A percentile compares a stretch with the other conserved stretches of the same genome.
Evolutionary conservation across 768 basidiomycete genomes (phyloP).

Genomic region (Macrolepiota dolichaula): DNA sequence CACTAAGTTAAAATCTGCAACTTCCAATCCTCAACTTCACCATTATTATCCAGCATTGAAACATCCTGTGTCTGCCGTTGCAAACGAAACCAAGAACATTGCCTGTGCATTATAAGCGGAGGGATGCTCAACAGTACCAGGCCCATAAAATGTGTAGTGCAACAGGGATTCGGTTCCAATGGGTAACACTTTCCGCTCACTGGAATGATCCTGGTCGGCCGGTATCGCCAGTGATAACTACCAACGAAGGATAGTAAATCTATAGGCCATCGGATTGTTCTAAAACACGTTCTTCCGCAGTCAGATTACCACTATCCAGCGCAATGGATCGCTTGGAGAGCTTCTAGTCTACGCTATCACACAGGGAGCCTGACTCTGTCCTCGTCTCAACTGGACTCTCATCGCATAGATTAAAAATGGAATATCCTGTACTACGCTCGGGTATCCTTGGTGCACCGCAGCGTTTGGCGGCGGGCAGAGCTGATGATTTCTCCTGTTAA

Average conservation of each 20-base stretch:
- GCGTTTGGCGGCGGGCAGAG: constrained; percentile 20
- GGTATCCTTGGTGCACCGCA: constrained; percentile 33
- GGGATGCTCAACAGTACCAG: constrained; percentile 40
- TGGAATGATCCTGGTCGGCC: constrained; percentile 43
- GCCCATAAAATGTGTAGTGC: constrained; percentile 6
- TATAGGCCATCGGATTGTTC: constrained; percentile 41
- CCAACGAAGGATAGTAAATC: constrained; percentile 40
- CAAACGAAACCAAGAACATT: constrained; percentile 27
- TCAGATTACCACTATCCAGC: constrained; percentile 44
- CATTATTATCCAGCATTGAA: constrained; percentile 42
- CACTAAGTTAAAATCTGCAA: too few relatives aligned
- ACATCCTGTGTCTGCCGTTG: constrained; percentile 45
- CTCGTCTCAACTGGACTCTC: constrained; percentile 33
- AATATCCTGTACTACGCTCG: constrained; percentile 36
- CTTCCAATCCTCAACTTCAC: constrained; percentile 40
- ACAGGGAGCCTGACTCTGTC: constrained; percentile 42
- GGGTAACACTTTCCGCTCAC: constrained; percentile 36
- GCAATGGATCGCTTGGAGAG: constrained; percentile 41
- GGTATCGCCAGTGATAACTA: constrained; percentile 41
- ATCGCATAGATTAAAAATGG: constrained; percentile 30
- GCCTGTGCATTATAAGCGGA: constrained; percentile 42
- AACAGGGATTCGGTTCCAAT: constrained; percentile 36
- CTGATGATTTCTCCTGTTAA: constrained; percentile 24
- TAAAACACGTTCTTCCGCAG: constrained; percentile 44
- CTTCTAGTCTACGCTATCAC: constrained; percentile 25